Conservation (phyloP, 768 basidiomycete species). For the Tulasnella sp. region DNA sequence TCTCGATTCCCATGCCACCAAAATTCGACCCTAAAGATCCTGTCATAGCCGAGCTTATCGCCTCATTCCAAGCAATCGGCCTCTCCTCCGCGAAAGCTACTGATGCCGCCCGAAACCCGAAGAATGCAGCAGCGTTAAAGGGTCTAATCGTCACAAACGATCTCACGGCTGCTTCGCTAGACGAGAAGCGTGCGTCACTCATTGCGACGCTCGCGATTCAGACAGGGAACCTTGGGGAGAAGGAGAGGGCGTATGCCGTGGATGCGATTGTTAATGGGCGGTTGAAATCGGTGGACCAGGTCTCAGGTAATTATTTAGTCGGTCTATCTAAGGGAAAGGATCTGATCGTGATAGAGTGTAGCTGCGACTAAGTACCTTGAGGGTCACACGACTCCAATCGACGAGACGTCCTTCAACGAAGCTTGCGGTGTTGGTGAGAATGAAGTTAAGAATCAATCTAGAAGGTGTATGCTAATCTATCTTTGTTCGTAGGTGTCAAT, state of each 20-base stretch:
- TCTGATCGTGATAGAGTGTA: constrained; percentile 22
- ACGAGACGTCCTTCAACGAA: constrained; percentile 61
- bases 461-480: background rate
- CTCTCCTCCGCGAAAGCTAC: constrained; percentile 65
- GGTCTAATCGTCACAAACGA: constrained; percentile 53
- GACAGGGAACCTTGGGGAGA: constrained; percentile 45
- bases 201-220: constrained; percentile 56
- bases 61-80: constrained; percentile 67
- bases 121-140: constrained; percentile 59
- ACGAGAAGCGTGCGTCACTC: constrained; percentile 69
- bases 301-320: constrained; percentile 49
- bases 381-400: constrained; percentile 45
- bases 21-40: constrained; percentile 33
- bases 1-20: constrained; percentile 26
- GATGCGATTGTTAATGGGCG: constrained; percentile 59
- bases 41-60: constrained; percentile 33
- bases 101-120: constrained; percentile 73
- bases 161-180: constrained; percentile 38
- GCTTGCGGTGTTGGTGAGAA: constrained; percentile 79
- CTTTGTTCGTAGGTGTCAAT: constrained; percentile 50
- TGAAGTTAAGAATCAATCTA: background rate
- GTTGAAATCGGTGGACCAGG: constrained; percentile 75
- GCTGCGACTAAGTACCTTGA: constrained; percentile 72
- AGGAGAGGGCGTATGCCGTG: constrained; percentile 53
- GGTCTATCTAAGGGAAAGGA: background rate